A percentile compares a stretch with the other conserved stretches of the same genome.
Conservation (phyloP, 163 green algal species). For the Scenedesmus sp. region DNA sequence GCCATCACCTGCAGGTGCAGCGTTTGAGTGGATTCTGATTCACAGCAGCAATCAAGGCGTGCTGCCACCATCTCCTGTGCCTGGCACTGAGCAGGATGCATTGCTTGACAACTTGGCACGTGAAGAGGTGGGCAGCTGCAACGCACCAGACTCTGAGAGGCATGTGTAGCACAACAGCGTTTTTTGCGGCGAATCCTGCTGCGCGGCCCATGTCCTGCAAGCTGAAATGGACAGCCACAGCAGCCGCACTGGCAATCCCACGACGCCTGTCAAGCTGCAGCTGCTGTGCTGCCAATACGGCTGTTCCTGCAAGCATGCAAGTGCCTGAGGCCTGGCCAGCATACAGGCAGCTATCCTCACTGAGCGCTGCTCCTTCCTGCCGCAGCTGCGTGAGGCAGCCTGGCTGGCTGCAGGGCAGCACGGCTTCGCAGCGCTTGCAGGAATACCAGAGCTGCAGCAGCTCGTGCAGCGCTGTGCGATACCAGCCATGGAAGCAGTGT, state of each 20-base stretch:
- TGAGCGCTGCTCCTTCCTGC: not conserved
- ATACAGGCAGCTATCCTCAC: not conserved
- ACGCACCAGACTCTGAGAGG: not conserved
- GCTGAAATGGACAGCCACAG: not conserved
- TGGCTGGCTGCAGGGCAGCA: conserved; percentile 23
- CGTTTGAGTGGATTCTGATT: not conserved
- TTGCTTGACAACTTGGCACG: not conserved
- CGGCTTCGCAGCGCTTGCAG: conserved; percentile 25
- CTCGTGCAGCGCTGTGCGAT: not conserved
- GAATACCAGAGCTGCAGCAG: conserved; percentile 15
- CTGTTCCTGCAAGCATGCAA: not conserved
- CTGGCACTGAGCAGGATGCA: not conserved
- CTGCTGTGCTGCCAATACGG: not conserved
- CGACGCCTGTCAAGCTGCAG: too few species aligned
- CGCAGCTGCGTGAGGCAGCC: conserved; percentile 8
- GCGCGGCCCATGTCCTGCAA: too few species aligned
- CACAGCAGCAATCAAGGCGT: not conserved
- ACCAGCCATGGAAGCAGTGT: not conserved
- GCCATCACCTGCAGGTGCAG: not conserved
- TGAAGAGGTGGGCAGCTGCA: not conserved
- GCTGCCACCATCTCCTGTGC: not conserved
- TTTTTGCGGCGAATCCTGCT: not conserved
- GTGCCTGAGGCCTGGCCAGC: not conserved
- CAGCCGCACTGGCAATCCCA: not conserved
- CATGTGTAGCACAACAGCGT: too few species aligned